Percentiles rank a stretch among this genome's conserved stretches.
Evolutionary conservation across 257 asterid species (phyloP).

Genomic region (Solanum commersonii): DNA sequence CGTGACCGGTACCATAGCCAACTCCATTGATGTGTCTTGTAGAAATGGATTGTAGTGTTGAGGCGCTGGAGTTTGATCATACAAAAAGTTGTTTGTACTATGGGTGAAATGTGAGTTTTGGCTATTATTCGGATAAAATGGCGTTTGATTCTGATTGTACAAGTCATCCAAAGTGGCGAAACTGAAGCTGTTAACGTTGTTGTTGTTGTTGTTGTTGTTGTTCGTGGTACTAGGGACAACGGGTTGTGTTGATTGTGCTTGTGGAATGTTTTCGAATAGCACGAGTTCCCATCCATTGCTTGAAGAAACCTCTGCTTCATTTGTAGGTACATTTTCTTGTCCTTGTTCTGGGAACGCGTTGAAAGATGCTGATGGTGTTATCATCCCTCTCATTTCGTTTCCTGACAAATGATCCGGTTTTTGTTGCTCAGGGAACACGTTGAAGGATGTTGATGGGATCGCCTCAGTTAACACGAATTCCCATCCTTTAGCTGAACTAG

Average conservation of each 20-base stretch:
- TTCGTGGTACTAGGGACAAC: background rate
- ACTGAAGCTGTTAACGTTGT: background rate
- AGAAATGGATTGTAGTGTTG: constrained; percentile 61
- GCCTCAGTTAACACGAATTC: background rate
- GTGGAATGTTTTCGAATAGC: background rate
- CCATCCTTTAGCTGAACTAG: background rate
- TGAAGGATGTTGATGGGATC: background rate
- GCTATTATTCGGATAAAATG: background rate
- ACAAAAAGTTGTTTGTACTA: background rate
- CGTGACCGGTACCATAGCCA: background rate
- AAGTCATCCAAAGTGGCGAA: background rate
- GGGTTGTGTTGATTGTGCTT: background rate
- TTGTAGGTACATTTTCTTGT: background rate
- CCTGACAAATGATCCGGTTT: background rate
- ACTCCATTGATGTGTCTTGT: constrained; percentile 18
- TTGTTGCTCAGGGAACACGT: background rate
- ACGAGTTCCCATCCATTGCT: background rate
- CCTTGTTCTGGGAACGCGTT: background rate
- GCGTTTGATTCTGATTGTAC: constrained; percentile 3
- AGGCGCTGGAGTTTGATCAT: background rate
- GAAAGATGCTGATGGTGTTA: background rate
- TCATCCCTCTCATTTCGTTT: background rate
- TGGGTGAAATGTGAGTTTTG: background rate
- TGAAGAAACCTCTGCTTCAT: background rate
- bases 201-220: background rate